Conservation (phyloP, 2,329 filamentous ascomycete genomes). For the Colletotrichum sp. region DNA sequence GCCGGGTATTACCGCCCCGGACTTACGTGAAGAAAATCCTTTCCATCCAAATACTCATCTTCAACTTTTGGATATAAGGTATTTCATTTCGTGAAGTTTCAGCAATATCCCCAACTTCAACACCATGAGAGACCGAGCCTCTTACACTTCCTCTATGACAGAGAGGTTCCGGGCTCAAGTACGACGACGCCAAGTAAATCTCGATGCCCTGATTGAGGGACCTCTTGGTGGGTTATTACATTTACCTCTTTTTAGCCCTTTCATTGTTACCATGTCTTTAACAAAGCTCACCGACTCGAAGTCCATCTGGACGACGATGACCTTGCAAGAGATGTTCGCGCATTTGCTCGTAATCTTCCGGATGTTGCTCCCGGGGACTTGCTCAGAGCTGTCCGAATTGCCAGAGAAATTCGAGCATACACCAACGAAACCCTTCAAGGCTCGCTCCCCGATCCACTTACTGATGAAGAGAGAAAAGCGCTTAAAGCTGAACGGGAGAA, state of each 20-base stretch:
- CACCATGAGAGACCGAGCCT: neutral
- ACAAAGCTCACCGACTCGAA: neutral
- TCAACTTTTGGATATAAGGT: too few species aligned
- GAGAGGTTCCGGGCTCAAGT: neutral
- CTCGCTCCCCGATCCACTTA: neutral
- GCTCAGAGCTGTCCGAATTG: neutral
- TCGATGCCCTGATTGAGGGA: neutral
- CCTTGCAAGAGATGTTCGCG: neutral
- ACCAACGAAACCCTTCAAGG: neutral
- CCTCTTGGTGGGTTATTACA: neutral
- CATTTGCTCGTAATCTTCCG: neutral
- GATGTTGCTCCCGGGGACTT: neutral
- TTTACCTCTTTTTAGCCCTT: too few species aligned
- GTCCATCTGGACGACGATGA: neutral
- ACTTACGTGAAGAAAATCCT: neutral
- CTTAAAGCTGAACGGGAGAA: neutral
- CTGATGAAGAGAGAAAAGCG: neutral
- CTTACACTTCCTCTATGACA: neutral
- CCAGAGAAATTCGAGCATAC: neutral
- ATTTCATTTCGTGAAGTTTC: neutral
- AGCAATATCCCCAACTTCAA: neutral
- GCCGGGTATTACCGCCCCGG: neutral
- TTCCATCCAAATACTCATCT: neutral
- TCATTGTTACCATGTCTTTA: too few species aligned
- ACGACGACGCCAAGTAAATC: neutral